Evolutionary conservation across 208 protist genomes (phyloP), one percentile per base, ranked within the genome.

Genomic region (Leishmania arabica): DNA sequence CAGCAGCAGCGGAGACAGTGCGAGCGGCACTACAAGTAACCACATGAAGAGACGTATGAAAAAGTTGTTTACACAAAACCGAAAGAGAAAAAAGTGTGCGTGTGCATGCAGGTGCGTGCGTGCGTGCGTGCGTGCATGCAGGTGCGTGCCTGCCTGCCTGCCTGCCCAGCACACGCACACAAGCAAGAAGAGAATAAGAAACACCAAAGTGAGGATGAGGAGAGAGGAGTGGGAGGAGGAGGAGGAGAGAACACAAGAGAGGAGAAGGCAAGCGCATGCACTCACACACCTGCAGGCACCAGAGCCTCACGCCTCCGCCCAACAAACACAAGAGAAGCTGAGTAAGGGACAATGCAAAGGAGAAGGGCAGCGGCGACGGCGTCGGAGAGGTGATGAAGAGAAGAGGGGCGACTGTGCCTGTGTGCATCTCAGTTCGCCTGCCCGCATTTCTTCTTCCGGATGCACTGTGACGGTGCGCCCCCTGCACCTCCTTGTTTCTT

Each of bases 171-270:
- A 40, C 37, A 70, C n/a, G 34, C 65, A 40, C 37, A 70, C n/a
- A 70, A 40, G 15, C 11, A 27, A 70, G 11, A 71, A 51, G 34
- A 37, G 2, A 21, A 62, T 34, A 58, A 49, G 66, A 5, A 58
- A 62, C 53, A 45, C 34, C 27, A 73, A 49, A 27, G 31, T 34
- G 64, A 80, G 42, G 34, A 68, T 77, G 49, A 45, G 62, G 66
- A 70, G 40, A 77, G 37, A 45, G 37, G n/a, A n/a, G n/a, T n/a
- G n/a, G 19, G n/a, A 60, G 56, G 47, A 47, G n/a, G 49, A 34
- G 47, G 42, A 9, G 47, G 19, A 21, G 37, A 13, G 37, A 47
- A 6, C 13, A 49, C 27, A 17, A 37, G 13, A 58, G 11, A 49
- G 13, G 45, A 75, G 56, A 34, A 64, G 58, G 58, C 58, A 8